These are phyloP conservation scores for Linum lewisii DNA, from an alignment of 345 rosid genomes.

Conservation along the genomic window DNA sequence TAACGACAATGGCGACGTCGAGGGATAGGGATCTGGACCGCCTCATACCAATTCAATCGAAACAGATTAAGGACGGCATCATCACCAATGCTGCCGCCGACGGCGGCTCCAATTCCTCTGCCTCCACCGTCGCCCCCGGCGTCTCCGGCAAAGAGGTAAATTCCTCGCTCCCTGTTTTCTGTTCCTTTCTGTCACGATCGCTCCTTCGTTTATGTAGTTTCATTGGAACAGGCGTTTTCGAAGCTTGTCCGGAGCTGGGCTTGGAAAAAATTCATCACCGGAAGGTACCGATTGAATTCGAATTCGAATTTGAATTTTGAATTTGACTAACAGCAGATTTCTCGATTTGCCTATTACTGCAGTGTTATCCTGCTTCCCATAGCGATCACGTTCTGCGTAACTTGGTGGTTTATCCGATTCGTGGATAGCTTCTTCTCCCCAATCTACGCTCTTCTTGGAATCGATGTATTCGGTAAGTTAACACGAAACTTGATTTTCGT, in stretches of 20 bases:
- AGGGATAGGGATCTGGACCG: conserved; percentile 41
- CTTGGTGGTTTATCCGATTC: conserved; percentile 72
- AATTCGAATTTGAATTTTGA: background rate
- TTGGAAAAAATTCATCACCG: conserved; percentile 62
- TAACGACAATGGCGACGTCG: conserved; percentile 21
- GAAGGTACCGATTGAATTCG: conserved; percentile 30
- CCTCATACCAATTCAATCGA: conserved; percentile 33
- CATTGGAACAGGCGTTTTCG: background rate
- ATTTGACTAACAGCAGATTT: too few relatives aligned
- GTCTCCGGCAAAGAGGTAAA: conserved; percentile 46
- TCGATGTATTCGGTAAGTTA: conserved; percentile 48
- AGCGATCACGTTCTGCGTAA: conserved; percentile 58
- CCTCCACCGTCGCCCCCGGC: conserved; percentile 27
- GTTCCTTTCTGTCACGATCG: background rate
- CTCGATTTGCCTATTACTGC: conserved; percentile 4
- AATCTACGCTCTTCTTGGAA: conserved; percentile 54
- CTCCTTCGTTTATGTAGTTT: conserved; percentile 6
- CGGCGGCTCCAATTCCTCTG: conserved; percentile 19
- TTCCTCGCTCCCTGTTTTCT: background rate
- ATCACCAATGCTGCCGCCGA: conserved; percentile 16
- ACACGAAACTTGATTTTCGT: background rate
- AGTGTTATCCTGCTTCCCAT: conserved; percentile 69
- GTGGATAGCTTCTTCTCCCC: conserved; percentile 76
- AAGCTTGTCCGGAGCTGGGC: conserved; percentile 53
- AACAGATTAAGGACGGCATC: conserved; percentile 1